Conservation (phyloP, 2,329 filamentous ascomycete species). For the Paecilomyces fulvus region DNA sequence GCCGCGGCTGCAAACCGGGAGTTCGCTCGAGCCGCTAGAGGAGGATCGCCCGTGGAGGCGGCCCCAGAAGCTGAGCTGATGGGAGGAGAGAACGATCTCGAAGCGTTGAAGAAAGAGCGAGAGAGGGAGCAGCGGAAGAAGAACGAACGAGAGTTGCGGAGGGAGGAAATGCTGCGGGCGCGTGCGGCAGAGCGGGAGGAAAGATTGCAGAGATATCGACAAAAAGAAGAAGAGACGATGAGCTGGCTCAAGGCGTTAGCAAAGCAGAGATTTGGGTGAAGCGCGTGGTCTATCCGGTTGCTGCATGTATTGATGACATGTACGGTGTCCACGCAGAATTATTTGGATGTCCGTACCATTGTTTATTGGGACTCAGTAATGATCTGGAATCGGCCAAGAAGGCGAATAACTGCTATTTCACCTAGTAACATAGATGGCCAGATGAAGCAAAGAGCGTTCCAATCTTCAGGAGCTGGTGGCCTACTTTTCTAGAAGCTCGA, state of each 20-base stretch:
- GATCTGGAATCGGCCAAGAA: neutral
- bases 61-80: constrained; percentile 69
- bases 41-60: constrained; percentile 54
- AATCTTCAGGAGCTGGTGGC: neutral
- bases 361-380: neutral
- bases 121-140: constrained; percentile 62
- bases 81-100: constrained; percentile 51
- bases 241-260: constrained; percentile 71
- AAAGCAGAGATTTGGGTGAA: constrained; percentile 63
- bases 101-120: constrained; percentile 58
- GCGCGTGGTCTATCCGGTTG: neutral
- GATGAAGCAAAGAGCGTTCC: too few species aligned
- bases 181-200: constrained; percentile 73
- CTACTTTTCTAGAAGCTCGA: neutral
- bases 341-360: neutral
- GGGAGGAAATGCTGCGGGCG: constrained; percentile 72
- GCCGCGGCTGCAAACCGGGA: constrained; percentile 62
- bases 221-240: constrained; percentile 78
- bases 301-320: neutral
- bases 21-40: constrained; percentile 53
- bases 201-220: constrained; percentile 57
- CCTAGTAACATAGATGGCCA: neutral
- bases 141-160: constrained; percentile 71
- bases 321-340: neutral
- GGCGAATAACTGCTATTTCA: neutral